Evolutionary conservation across 352 stramenopile species (phyloP), one percentile per base, ranked within the genome.

Genomic region (Globisporangium sylvaticum): DNA sequence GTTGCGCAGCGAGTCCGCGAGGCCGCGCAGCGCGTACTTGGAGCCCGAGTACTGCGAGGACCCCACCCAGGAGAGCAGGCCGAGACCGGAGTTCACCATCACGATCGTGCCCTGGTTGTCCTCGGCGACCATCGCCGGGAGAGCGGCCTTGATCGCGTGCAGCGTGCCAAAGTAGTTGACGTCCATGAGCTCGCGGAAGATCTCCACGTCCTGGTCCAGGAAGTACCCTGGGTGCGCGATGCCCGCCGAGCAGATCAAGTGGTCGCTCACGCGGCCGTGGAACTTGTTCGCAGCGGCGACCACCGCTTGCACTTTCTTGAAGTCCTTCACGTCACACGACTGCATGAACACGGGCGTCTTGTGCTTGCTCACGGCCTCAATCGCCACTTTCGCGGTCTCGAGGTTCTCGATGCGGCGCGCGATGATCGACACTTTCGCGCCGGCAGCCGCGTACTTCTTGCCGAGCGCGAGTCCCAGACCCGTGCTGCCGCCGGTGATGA

Each of bases 161-260:
- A 96, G 71, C 52, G 84, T 83, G 34, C 87, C 87, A 65, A 96
- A 92, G 79, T 94, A 96, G 74, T 96, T 94, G 58, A 95, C 73
- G 61, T 95, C 84, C 83, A 95, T 95, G 53, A 89, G 87, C 73
- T 84, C 81, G 73, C 75, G 84, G 77, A 83, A 88, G 14, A 91
- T 71, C 52, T 67, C 77, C 54, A 93, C 71, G 44, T 92, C 82
- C 56, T 90, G 80, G 15, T 93, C 81, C 54, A 93, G 24, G 68
- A 97, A 88, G 71, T 92, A 92, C 27, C 85, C 87, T 4, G 86
- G 82, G 1, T 73, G 54, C 39, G 83, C 74, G 24, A 84, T 68
- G 3, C 87, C 87, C 6, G 88, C 88, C 25, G 76, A 86, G 66
- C 84, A 93, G 9, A 96, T 31, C 48, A 95, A 58, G 59, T 94